Percentiles rank a stretch among this genome's conserved stretches.
Conservation (phyloP, 1,284 basidiomycete species). For the Tilletiaria anomala region DNA sequence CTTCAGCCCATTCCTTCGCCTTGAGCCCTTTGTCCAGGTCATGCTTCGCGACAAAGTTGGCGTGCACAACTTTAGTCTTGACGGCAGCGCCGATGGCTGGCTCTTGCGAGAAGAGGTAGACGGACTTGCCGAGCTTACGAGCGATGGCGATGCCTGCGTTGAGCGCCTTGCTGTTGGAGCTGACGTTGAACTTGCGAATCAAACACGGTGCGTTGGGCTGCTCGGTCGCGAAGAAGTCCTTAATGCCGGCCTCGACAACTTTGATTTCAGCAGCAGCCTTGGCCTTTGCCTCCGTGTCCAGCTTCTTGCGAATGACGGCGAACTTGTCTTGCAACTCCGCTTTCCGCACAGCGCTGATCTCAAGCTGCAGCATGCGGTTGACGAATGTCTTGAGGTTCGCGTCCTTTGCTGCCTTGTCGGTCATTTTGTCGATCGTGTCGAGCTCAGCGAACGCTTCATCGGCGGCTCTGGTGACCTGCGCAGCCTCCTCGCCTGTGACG, state of each 20-base stretch:
- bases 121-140: conserved; percentile 64
- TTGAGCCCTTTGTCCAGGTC: conserved; percentile 22
- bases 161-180: conserved; percentile 45
- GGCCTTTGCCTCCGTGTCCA: conserved; percentile 74
- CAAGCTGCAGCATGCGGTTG: conserved; percentile 75
- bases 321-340: conserved; percentile 64
- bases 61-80: conserved; percentile 55
- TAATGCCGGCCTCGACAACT: conserved; percentile 58
- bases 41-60: conserved; percentile 58
- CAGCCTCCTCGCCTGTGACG: conserved; percentile 85
- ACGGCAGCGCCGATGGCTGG: conserved; percentile 8
- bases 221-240: conserved; percentile 60
- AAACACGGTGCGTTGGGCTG: conserved; percentile 57
- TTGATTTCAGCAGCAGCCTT: conserved; percentile 56
- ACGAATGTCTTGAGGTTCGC: conserved; percentile 64
- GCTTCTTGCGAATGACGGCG: conserved; percentile 57
- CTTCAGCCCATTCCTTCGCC: conserved; percentile 32
- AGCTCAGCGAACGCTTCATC: conserved; percentile 52
- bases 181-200: conserved; percentile 52
- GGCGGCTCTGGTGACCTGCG: conserved; percentile 57
- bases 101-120: conserved; percentile 77
- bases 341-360: conserved; percentile 75
- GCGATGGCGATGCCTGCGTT: conserved; percentile 60
- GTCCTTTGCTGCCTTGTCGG: conserved; percentile 66
- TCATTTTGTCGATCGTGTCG: conserved; percentile 51